These are phyloP conservation scores for Aureobasidium sp. DNA, from an alignment of 2,329 filamentous ascomycete species.

Conservation along the genomic window DNA sequence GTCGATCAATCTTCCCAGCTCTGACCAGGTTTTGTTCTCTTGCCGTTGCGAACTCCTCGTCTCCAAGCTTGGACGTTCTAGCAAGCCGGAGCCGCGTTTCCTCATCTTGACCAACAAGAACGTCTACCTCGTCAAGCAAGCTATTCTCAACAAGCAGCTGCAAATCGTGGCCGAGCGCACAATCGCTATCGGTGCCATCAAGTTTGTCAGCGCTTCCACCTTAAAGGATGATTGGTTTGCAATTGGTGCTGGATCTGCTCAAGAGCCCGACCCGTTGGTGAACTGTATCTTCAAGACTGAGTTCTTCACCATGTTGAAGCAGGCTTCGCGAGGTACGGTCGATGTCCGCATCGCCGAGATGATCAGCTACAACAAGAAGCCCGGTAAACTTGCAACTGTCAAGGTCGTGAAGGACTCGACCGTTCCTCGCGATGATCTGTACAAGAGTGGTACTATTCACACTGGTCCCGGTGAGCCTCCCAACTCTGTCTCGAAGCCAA, in stretches of 20 bases:
- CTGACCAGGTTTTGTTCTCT: conserved; percentile 77
- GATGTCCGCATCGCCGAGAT: conserved; percentile 72
- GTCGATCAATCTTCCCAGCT: conserved; percentile 57
- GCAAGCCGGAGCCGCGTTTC: conserved; percentile 80
- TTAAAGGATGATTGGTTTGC: conserved; percentile 96
- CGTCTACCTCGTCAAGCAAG: conserved; percentile 82
- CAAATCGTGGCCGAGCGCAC: conserved; percentile 74
- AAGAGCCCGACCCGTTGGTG: conserved; percentile 87
- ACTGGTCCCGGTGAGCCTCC: conserved; percentile 76
- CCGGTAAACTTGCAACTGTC: conserved; percentile 78
- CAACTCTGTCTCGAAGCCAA: conserved; percentile 72
- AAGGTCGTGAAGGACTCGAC: conserved; percentile 85
- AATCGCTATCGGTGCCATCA: conserved; percentile 78
- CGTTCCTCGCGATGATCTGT: conserved; percentile 63
- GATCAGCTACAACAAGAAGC: conserved; percentile 97
- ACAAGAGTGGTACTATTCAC: conserved; percentile 90
- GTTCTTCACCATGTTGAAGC: conserved; percentile 85
- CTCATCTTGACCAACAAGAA: conserved; percentile 77
- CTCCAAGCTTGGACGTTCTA: conserved; percentile 91
- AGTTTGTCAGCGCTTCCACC: conserved; percentile 72
- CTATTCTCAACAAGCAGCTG: conserved; percentile 70
- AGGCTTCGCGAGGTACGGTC: conserved; percentile 68
- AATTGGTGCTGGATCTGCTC: conserved; percentile 76
- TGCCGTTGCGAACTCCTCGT: conserved; percentile 84
- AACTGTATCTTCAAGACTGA: conserved; percentile 96